phyloP scores from a whole-genome alignment of 2,329 filamentous ascomycete genomes.

The Fusarium sp. region DNA sequence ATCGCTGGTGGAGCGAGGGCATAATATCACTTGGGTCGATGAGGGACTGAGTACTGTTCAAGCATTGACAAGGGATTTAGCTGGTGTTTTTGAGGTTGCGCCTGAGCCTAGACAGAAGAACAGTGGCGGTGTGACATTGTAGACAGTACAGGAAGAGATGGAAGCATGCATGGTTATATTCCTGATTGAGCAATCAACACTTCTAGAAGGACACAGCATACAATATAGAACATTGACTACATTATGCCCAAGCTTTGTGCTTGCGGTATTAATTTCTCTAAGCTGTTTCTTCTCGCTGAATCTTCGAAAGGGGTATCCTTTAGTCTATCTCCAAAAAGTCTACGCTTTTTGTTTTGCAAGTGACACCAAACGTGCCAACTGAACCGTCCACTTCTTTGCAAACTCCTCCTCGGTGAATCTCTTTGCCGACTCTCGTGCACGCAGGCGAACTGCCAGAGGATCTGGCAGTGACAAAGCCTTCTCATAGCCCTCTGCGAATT shows the following conservation, averaged over 20 bases:
- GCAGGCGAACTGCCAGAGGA: constrained; percentile 74
- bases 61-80: constrained; percentile 58
- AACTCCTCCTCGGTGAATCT: constrained; percentile 92
- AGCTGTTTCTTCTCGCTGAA: constrained; percentile 14
- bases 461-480: constrained; percentile 77
- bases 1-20: constrained; percentile 69
- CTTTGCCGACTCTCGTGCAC: constrained; percentile 80
- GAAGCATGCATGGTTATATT: neutral
- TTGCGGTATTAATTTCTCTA: constrained; percentile 24
- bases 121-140: constrained; percentile 68
- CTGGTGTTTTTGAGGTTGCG: constrained; percentile 79
- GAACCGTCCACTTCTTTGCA: constrained; percentile 75
- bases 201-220: neutral
- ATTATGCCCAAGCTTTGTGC: neutral
- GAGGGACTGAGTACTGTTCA: constrained; percentile 75
- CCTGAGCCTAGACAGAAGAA: constrained; percentile 78
- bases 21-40: constrained; percentile 75
- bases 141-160: constrained; percentile 1
- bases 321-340: constrained; percentile 42
- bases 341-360: constrained; percentile 43
- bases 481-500: constrained; percentile 84
- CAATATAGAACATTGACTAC: neutral
- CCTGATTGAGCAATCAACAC: neutral
- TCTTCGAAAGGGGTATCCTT: constrained; percentile 47
- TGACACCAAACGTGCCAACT: constrained; percentile 76